Evolutionary conservation across 176 grass and related monocot species (phyloP), one percentile per base, ranked within the genome.

Genomic region (Zea luxurians): DNA sequence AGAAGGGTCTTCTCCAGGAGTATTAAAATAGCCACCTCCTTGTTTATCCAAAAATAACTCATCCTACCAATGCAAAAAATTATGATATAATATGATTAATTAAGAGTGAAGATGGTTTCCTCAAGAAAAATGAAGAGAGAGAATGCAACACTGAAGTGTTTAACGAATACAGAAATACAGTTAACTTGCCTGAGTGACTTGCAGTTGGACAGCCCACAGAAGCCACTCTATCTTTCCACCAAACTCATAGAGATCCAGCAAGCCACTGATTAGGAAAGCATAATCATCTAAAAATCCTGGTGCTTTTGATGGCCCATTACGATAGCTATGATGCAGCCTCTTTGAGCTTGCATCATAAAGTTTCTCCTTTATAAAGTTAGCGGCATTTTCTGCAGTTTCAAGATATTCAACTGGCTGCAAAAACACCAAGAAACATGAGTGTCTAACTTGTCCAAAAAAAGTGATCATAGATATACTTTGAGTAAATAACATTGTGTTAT

Each of bases 271-370:
- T 55, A 94, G 82, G 62, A 94, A 98, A n/a, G 96, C 89, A 76
- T 98, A 98, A 81, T 98, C 96, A 85, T 98, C 92, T 80, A 98
- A 91, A 82, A 98, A 98, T 27, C 96, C 92, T 58, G 96, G 96
- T 71, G 89, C 92, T 90, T 94, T 98, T 44, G 89, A 93, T 81
- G 96, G 96, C 16, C 96, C 92, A 78, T 94, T 94, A 64, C 96
- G 78, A 54, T 88, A 94, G 71, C 96, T 94, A 80, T 90, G 95
- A 75, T 98, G 71, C 78, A 98, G 74, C 78, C 89, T 89, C 13
- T 81, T 71, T 65, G 89, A 80, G 18, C 3, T 79, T 75, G 63
- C 53, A 52, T 98, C 89, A 85, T 92, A 94, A 13, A 94, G 88
- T 37, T 85, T 98, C 60, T 49, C 81, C 82, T 84, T 92, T 76